Evolutionary conservation across 768 basidiomycete genomes (phyloP).

Genomic region (Clitopilus hobsonii): DNA sequence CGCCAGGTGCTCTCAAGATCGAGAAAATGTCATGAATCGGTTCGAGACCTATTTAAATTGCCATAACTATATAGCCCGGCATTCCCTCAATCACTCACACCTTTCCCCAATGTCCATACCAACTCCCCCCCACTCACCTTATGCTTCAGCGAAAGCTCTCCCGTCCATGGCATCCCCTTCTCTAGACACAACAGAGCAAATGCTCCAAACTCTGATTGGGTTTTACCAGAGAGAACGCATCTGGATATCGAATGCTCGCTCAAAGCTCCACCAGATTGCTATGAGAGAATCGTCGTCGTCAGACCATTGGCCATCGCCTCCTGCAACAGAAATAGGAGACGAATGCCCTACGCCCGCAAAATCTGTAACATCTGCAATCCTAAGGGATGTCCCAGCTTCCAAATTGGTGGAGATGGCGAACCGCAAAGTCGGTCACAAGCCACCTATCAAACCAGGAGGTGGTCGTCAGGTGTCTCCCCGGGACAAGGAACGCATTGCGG

Average conservation of each 20-base stretch:
- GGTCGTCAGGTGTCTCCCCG: not conserved
- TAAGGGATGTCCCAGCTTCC: not conserved
- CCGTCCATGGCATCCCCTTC: not conserved
- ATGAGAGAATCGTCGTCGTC: conserved; percentile 26
- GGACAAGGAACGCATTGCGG: conserved; percentile 44
- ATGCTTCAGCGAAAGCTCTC: conserved; percentile 16
- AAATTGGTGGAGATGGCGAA: not conserved
- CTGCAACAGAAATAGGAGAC: not conserved
- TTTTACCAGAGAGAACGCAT: conserved; percentile 70
- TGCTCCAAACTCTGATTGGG: conserved; percentile 59
- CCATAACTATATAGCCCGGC: conserved; percentile 6
- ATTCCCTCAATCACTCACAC: conserved; percentile 19
- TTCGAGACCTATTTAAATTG: conserved; percentile 8
- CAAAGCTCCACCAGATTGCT: conserved; percentile 41
- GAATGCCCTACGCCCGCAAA: not conserved
- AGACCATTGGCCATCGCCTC: conserved; percentile 8
- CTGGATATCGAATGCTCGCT: conserved; percentile 68
- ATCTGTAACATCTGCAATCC: not conserved
- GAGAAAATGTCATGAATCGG: not conserved
- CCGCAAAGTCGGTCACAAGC: not conserved
- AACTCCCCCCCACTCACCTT: conserved; percentile 31
- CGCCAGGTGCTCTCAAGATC: not conserved
- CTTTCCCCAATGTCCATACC: conserved; percentile 21
- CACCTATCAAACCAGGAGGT: not conserved
- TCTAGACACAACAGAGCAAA: conserved; percentile 33